Base-by-base conservation (phyloP, 2,329 filamentous ascomycete genomes). In the Orbilia oligospora region DNA sequence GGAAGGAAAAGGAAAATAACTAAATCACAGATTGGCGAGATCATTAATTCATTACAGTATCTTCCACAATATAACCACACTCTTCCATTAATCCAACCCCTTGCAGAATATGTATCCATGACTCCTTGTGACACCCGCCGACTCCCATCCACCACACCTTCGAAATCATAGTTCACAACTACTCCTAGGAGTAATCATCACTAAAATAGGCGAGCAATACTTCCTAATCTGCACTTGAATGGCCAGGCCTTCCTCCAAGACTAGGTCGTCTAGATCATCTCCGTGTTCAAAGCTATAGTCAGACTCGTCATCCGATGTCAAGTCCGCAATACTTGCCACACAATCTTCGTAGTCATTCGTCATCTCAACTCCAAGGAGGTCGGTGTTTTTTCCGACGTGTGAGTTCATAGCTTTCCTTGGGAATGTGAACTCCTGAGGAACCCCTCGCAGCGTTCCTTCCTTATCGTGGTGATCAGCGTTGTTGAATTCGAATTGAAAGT, bases 401-500 rank as follows among this genome's bases (percentile, higher is more conserved):
- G 41, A 8, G 6, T 61, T 20, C 44, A 49, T 48, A 9, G 61
- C 6, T 14, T 49, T 49, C 24, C 41, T 48, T 33, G 61, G 61
- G 44, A 65, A 65, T 65, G 61, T 33, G n/a, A 49, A 48, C 22
- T 48, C 22, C 27, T 44, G 69, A 46, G 30, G 63, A 22, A 33
- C 20, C 9, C 36, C 61, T 64, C 68, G 68, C 22, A 53, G 5
- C 12, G 56, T 36, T 16, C 55, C 36, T 14, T 48, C 22, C 30
- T 71, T 78, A 20, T 68, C 64, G 14, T 46, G 44, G 33, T 41
- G 33, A 14, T 63, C 63, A 5, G 44, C 20, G 16, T 46, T 18
- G 6, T 27, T 61, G 36, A 78, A 78, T n/a, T 72, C 75, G 55
- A 78, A 78, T 58, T 78, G 75, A 20, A 78, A 78, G 38, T 78